phyloP scores from a whole-genome alignment of 1,284 basidiomycete species.

The Spongispora temasekensis region DNA sequence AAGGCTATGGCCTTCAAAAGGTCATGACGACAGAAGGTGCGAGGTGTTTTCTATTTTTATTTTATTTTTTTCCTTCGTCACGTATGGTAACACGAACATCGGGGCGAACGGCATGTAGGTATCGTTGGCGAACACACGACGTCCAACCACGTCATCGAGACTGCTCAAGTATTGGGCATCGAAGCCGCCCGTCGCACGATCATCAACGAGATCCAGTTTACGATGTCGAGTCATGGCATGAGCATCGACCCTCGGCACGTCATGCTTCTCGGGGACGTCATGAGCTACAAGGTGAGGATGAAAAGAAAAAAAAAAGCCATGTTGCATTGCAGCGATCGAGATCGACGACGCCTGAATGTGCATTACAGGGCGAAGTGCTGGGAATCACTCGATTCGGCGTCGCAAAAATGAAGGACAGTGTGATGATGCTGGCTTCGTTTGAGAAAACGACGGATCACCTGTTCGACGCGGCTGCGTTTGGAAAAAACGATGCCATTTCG shows the following conservation, averaged over 20 bases:
- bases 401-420: constrained; percentile 99
- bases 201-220: constrained; percentile 97
- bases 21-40: constrained; percentile 97
- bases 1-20: constrained; percentile 96
- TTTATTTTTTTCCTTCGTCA: neutral
- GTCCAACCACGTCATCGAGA: constrained; percentile 98
- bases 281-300: constrained; percentile 99
- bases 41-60: constrained; percentile 11
- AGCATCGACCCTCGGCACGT: constrained; percentile 98
- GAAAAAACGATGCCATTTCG: constrained; percentile 93
- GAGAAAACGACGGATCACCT: constrained; percentile 99
- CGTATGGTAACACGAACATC: neutral
- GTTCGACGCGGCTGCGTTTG: constrained; percentile 96
- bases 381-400: constrained; percentile 99
- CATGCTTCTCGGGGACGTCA: constrained; percentile 98
- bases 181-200: constrained; percentile 96
- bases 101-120: constrained; percentile 53
- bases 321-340: too few species aligned
- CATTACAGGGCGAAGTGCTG: constrained; percentile 91
- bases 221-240: constrained; percentile 98
- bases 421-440: constrained; percentile 98
- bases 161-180: constrained; percentile 92
- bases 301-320: too few species aligned
- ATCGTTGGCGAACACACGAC: constrained; percentile 91
- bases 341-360: too few species aligned